Conservation (phyloP, 306 rosid genomes). For the Lablab purpureus region DNA sequence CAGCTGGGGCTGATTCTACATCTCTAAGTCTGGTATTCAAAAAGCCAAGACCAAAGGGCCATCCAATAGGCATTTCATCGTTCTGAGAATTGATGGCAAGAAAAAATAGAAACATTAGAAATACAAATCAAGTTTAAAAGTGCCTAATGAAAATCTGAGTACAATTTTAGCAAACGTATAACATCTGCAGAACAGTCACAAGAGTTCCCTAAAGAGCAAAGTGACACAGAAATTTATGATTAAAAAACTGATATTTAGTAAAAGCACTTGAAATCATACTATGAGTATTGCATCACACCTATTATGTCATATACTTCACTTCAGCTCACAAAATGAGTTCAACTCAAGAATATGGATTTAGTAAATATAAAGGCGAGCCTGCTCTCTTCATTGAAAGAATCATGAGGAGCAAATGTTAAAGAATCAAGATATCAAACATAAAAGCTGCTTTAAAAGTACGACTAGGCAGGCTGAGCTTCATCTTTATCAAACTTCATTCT, state of each 20-base stretch:
- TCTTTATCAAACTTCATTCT: no score
- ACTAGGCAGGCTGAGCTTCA: no score
- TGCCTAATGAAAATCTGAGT: not conserved
- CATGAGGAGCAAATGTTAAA: not conserved
- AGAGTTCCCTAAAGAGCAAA: not conserved
- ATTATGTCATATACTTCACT: not conserved
- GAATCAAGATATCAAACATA: no score
- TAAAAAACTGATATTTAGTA: not conserved
- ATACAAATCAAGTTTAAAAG: constrained; percentile 7
- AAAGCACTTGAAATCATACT: not conserved
- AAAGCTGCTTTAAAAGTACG: no score
- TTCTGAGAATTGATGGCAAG: constrained; percentile 52
- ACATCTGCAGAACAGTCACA: not conserved
- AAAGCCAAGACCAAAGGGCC: constrained; percentile 88
- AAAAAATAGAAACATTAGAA: not conserved
- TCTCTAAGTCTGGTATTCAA: constrained; percentile 63
- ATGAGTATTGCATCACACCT: not conserved
- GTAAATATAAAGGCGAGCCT: not conserved
- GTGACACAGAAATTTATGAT: constrained; percentile 5
- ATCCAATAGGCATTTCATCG: constrained; percentile 65
- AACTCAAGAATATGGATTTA: not conserved
- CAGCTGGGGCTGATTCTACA: constrained; percentile 54
- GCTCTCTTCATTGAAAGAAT: not conserved
- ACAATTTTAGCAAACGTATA: not conserved
- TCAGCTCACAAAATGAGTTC: not conserved